Base-by-base conservation (phyloP, 1,284 basidiomycete species). In the Sanguinoderma infundibulare region DNA sequence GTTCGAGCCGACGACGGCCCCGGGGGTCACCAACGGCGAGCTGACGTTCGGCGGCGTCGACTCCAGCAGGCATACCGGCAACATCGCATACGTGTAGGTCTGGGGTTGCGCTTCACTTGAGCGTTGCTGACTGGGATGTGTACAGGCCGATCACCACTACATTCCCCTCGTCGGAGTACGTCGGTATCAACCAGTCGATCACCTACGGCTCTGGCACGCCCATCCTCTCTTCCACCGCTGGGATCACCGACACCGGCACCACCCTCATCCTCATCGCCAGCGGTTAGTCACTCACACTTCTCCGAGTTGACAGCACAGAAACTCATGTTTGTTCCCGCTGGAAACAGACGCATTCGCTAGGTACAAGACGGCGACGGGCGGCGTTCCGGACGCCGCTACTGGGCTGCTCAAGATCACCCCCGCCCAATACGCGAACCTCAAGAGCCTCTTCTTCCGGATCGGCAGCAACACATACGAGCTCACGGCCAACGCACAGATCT, bases 41-140 rank as follows among this genome's bases (percentile, higher is more conserved):
- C 32, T 35, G 20, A 22, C 49, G 3, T 51, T 51, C 20, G 49
- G 49, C 6, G 52, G 36, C 24, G 22, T 38, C 35, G 52, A 53
- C 24, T 26, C 20, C 14, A 39, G 15, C 6, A 40, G 39, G 52
- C 7, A 20, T 5, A 20, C 3, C 3, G 52, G 52, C 0, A 14
- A 12, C 2, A 22, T 51, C 12, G 3, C 10, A 35, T 51, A 34
- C 32, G 32, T 36, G 49, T 51, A 51, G 3, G 49, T 51, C 34
- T 86, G 56, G 68, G 86, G 85, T 60, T 68, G 67, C 17, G 47
- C 56, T n/a, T n/a, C n/a, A n/a, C n/a, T n/a, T n/a, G n/a, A n/a
- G n/a, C n/a, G n/a, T n/a, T n/a, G n/a, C n/a, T n/a, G n/a, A n/a
- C n/a, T n/a, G n/a, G n/a, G n/a, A n/a, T n/a, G n/a, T n/a, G n/a